Base-by-base conservation (phyloP, 2,329 filamentous ascomycete genomes). In the Ascochyta pisi region DNA sequence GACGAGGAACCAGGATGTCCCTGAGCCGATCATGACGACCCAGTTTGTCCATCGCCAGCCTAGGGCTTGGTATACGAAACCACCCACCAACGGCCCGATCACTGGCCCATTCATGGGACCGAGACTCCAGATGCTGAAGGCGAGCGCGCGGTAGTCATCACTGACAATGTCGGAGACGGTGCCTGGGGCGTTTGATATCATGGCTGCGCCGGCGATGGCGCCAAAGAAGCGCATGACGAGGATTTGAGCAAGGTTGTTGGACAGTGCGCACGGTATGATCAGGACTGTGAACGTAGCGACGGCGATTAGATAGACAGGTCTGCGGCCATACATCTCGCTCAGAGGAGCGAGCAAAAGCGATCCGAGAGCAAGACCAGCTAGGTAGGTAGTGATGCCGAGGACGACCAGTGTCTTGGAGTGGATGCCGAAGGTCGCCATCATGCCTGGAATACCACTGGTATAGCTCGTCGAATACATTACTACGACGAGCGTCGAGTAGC, bases 21-120 rank as follows among this genome's bases (percentile, higher is more conserved):
- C 90, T 0, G 84, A 84, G 9, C 91, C 81, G 47, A 96, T 93
- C 67, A 71, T 70, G 8, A 73, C 67, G 0, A 74, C 82, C 89
- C 91, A 96, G 68, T 90, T 90, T 34, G 88, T 89, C 91, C 92
- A 96, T 27, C 92, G 80, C 93, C 93, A 97, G 10, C 91, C 92
- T 2, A 95, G 79, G 60, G 89, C 86, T 73, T 92, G 82, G 62
- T 80, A 91, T 1, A 90, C 85, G 64, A 96, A 96, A 0, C 92
- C 92, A 22, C 92, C 92, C 31, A 96, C 88, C 0, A 93, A 77
- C 0, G 89, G 89, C 0, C 89, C 68, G 1, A 73, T 41, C 77
- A 89, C 15, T 0, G 70, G 71, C 0, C 89, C 92, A 68, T 96
- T 96, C 73, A 96, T 84, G 0, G 93, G 92, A 0, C 91, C 92